Base-by-base conservation (phyloP, 2,329 filamentous ascomycete genomes). In the Teratosphaeria gauchensis region DNA sequence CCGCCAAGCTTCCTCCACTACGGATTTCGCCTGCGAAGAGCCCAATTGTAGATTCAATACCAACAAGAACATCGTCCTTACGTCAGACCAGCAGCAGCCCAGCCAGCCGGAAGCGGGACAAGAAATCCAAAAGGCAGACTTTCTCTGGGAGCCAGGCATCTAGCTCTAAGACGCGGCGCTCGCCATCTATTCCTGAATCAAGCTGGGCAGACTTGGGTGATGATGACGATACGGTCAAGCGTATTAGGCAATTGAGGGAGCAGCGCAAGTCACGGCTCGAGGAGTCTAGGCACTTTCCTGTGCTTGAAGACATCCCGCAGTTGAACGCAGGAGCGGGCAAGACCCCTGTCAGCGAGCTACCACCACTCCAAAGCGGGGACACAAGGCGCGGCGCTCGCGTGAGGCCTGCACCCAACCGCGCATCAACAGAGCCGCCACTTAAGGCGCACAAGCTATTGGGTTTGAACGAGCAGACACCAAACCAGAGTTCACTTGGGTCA, bases 211-310 rank as follows among this genome's bases (percentile, higher is more conserved):
- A 72, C 55, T 62, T 74, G 52, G 72, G 70, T 21, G 71, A 76
- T 56, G 69, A 74, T 52, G 71, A 74, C 54, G 80, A 83, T 31
- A 82, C 82, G 48, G 82, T 85, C 6, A 81, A 79, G 38, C 78
- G 78, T 58, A 85, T 85, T 55, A 77, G 78, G 65, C 77, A 85
- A 64, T 68, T 85, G 33, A 80, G 80, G 65, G 78, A 82, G 63
- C 80, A 82, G 62, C 81, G 83, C 63, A 75, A 82, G 69, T 76
- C 77, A 65, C 77, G 81, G 60, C 78, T 83, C 53, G 75, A 73
- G 63, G 76, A 79, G 65, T 68, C 78, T 68, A 72, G 75, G 16
- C 16, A 51, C 7, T 42, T 53, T 31, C 46, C 68, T 9, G 35
- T 53, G 16, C 53, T 56, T 30, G 54, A 21, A 28, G 58, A 57